Percentiles rank a stretch among this genome's conserved stretches.
Conservation (phyloP, 2,329 filamentous ascomycete genomes). For the Stachybotrys chlorohalonatus region DNA sequence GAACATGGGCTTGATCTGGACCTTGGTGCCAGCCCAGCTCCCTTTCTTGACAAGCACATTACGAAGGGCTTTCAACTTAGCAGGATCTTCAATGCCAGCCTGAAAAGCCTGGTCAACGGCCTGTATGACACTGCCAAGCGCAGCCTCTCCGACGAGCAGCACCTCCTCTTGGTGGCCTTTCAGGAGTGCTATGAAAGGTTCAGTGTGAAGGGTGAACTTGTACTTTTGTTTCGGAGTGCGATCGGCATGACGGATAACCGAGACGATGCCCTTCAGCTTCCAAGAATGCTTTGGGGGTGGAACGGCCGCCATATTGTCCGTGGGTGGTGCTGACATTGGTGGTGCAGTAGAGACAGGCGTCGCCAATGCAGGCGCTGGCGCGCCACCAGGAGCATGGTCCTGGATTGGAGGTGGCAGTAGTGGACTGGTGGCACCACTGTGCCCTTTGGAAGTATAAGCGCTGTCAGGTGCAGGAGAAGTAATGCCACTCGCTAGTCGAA, state of each 20-base stretch:
- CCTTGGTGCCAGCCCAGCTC: slow-evolving; percentile 89
- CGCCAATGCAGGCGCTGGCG: slow-evolving; percentile 11
- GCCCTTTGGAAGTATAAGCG: slow-evolving; percentile 19
- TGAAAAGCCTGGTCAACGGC: slow-evolving; percentile 76
- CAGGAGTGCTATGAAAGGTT: slow-evolving; percentile 88
- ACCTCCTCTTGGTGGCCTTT: slow-evolving; percentile 97
- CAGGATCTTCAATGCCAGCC: slow-evolving; percentile 72
- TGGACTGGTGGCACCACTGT: slow-evolving; percentile 26
- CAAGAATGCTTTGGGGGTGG: slow-evolving; percentile 83
- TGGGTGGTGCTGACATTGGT: slow-evolving; percentile 6
- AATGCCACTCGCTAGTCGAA: slow-evolving; percentile 15
- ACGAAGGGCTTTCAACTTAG: slow-evolving; percentile 76
- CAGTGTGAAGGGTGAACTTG: slow-evolving; percentile 97
- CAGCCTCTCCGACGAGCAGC: slow-evolving; percentile 82
- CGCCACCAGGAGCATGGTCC: slow-evolving; percentile 18
- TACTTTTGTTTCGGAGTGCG: slow-evolving; percentile 98
- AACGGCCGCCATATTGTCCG: slow-evolving; percentile 43
- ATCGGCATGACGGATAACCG: slow-evolving; percentile 92
- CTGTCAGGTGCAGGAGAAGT: slow-evolving; percentile 23
- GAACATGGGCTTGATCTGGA: slow-evolving; percentile 99
- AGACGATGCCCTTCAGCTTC: slow-evolving; percentile 97
- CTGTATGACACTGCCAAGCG: slow-evolving; percentile 77
- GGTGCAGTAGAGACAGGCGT: slow-evolving; percentile 23
- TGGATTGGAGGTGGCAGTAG: slow-evolving; percentile 21
- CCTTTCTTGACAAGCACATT: slow-evolving; percentile 90